Conservation (phyloP, 169 alveolate genomes). For the Cryptosporidium sp. region DNA sequence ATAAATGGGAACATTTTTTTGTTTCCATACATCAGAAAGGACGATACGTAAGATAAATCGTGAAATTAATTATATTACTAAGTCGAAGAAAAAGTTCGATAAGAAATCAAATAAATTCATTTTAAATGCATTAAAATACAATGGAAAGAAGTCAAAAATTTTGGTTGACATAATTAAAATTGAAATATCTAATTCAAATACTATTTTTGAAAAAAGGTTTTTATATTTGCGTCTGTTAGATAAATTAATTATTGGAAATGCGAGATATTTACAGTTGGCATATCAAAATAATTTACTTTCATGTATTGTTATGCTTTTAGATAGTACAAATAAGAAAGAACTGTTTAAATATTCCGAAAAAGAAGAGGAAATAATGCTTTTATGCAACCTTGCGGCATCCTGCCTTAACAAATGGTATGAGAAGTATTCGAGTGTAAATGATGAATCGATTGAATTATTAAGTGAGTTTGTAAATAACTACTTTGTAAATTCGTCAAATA, state of each 20-base stretch:
- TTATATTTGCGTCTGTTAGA: conserved; percentile 25
- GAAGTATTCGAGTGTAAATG: background rate
- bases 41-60: conserved; percentile 18
- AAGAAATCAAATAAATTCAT: background rate
- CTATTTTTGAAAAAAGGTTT: conserved; percentile 32
- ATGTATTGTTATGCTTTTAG: conserved; percentile 20
- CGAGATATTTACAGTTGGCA: background rate
- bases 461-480: background rate
- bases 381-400: conserved; percentile 26
- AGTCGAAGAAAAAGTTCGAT: conserved; percentile 11
- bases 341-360: conserved; percentile 6
- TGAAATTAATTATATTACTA: conserved; percentile 8
- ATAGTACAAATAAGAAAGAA: background rate
- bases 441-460: background rate
- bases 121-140: background rate
- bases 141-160: conserved; percentile 2
- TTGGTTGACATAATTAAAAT: conserved; percentile 29
- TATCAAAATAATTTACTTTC: conserved; percentile 14
- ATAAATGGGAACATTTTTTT: conserved; percentile 27
- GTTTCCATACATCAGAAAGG: conserved; percentile 4
- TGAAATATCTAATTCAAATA: background rate
- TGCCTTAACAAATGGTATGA: conserved; percentile 54
- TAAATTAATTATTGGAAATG: conserved; percentile 9
- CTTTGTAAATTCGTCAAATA: background rate
- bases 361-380: conserved; percentile 2